Base-by-base conservation (phyloP, 805 yeast species). In the Suhomyces sp. region DNA sequence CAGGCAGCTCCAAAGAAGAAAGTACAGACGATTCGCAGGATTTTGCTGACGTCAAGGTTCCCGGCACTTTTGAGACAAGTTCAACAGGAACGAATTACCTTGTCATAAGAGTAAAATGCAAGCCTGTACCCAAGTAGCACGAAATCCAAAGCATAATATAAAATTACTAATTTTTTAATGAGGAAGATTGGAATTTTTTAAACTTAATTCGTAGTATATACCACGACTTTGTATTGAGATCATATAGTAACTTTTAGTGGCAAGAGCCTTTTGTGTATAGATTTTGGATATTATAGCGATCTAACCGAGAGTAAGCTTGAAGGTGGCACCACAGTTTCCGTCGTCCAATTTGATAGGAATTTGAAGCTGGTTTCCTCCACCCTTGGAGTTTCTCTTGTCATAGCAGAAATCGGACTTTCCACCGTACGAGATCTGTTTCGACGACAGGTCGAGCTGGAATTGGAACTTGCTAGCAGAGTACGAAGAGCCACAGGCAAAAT, bases 331-430 rank as follows among this genome's bases (percentile, higher is more conserved):
- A 52, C 68, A 63, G 12, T 50, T 46, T 4, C 55, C 61, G 29
- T 61, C 64, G 17, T 53, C 56, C 29, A 65, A 53, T 41, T 57
- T 58, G 40, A 65, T 50, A 9, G 69, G 69, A 15, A 57, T 54
- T 49, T 65, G 69, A 19, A 55, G 52, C 36, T 55, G 61, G 50
- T 57, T 59, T 4, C 69, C 69, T 35, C 57, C 58, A 2, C 68
- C 68, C 48, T 59, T 60, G n/a, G 54, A 49, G n/a, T 51, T 56
- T 6, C 40, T 17, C 5, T 38, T 27, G 46, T 53, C 54, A 36
- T 47, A 82, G 53, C 86, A 80, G 91, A 96, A 87, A 27, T 73
- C 64, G 22, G 69, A 69, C 15, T 73, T 72, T 3, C 91, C 92
- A 4, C 90, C 89, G 63, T 81, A 86, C 2, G 82, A 78, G 7